Conservation (phyloP, 345 rosid species). For the Lumnitzera racemosa region DNA sequence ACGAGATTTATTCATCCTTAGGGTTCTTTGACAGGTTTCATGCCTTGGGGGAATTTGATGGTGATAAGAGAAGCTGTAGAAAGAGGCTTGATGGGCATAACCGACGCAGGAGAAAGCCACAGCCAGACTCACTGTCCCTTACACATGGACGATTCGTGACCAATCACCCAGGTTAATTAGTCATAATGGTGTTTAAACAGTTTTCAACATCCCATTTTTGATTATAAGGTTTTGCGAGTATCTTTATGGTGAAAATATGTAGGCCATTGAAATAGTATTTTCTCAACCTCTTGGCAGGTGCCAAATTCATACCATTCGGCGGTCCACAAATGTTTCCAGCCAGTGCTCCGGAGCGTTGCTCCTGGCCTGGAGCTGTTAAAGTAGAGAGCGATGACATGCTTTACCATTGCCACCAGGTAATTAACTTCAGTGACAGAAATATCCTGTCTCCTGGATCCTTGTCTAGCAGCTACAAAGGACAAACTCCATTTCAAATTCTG, state of each 20-base stretch:
- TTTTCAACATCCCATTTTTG: too few species aligned
- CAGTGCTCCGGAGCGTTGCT: slow-evolving; percentile 16
- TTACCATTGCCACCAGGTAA: slow-evolving; percentile 14
- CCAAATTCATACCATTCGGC: slow-evolving; percentile 35
- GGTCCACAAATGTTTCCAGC: slow-evolving; percentile 30
- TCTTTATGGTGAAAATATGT: too few species aligned
- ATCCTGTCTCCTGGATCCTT: slow-evolving; percentile 23
- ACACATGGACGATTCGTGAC: slow-evolving; percentile 35
- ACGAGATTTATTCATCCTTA: neutral
- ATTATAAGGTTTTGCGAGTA: too few species aligned
- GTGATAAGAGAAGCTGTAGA: slow-evolving; percentile 74
- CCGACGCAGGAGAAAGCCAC: slow-evolving; percentile 64
- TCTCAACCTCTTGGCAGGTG: slow-evolving; percentile 22
- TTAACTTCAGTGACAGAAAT: slow-evolving; percentile 30
- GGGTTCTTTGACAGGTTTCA: slow-evolving; percentile 41
- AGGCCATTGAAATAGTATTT: neutral
- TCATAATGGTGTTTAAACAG: neutral
- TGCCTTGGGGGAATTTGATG: slow-evolving; percentile 67
- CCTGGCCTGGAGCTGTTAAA: slow-evolving; percentile 38
- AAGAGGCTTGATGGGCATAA: slow-evolving; percentile 80
- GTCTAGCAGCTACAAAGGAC: slow-evolving; percentile 23
- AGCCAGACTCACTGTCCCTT: slow-evolving; percentile 35
- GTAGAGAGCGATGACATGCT: slow-evolving; percentile 22
- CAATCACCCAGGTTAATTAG: slow-evolving; percentile 36
- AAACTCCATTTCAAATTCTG: slow-evolving; percentile 35